Evolutionary conservation across 1,284 basidiomycete genomes (phyloP).

Genomic region (Earliella scabrosa): DNA sequence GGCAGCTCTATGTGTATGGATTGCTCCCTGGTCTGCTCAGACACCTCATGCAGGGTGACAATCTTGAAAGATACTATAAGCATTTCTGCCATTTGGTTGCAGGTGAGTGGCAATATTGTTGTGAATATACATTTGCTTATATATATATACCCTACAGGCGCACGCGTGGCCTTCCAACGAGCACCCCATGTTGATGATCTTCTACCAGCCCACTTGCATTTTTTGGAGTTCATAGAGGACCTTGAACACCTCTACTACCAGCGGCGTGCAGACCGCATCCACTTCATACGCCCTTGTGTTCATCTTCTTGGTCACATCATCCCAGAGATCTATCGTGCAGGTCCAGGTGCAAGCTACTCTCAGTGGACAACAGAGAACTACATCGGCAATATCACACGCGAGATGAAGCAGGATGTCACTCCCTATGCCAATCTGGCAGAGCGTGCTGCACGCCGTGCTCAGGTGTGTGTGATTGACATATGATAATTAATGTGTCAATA

Average conservation of each 20-base stretch:
- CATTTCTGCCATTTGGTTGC: no score
- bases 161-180: background rate
- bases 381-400: background rate
- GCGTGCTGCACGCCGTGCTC: slow-evolving; percentile 4
- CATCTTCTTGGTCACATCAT: slow-evolving; percentile 1
- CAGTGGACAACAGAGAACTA: slow-evolving; percentile 15
- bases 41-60: slow-evolving; percentile 19
- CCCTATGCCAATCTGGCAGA: slow-evolving; percentile 26
- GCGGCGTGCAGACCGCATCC: slow-evolving; percentile 1
- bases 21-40: slow-evolving; percentile 20
- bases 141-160: no score
- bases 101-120: no score
- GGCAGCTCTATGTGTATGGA: slow-evolving; percentile 23
- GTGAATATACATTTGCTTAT: no score
- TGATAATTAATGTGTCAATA: background rate
- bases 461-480: background rate
- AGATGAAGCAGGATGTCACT: slow-evolving; percentile 23
- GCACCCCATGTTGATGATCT: background rate
- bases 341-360: slow-evolving; percentile 10
- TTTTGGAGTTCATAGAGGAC: background rate
- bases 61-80: slow-evolving; percentile 33
- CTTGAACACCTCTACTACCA: slow-evolving; percentile 8
- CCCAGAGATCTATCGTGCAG: slow-evolving; percentile 16
- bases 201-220: slow-evolving; percentile 3
- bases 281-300: slow-evolving; percentile 5